Conservation (phyloP, 805 yeast species). For the Jamesozyma piceae region DNA sequence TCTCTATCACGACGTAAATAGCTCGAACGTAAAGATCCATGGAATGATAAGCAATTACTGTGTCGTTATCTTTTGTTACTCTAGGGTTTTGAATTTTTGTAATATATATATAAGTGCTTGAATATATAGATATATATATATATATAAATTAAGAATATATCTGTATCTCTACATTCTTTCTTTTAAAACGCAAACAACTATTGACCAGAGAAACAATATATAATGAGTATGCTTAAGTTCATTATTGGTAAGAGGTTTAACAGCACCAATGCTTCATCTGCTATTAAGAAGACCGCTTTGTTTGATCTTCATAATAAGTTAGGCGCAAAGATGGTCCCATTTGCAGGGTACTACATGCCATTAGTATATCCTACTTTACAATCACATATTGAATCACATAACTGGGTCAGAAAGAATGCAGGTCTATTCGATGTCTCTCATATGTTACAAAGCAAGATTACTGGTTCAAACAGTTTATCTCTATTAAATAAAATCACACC, state of each 20-base stretch:
- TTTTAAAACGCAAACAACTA: too few species aligned
- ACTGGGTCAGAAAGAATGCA: constrained; percentile 81
- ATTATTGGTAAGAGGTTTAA: constrained; percentile 20
- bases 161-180: too few species aligned
- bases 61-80: too few species aligned
- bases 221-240: neutral
- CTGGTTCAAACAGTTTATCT: constrained; percentile 56
- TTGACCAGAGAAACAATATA: too few species aligned
- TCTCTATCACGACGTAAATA: too few species aligned
- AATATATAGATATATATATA: neutral
- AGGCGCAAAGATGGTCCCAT: constrained; percentile 89
- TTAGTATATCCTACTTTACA: constrained; percentile 69
- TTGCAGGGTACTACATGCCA: constrained; percentile 96
- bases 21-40: too few species aligned
- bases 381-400: constrained; percentile 84
- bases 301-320: constrained; percentile 66
- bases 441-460: constrained; percentile 83
- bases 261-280: constrained; percentile 29
- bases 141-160: too few species aligned
- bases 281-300: constrained; percentile 58
- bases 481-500: constrained; percentile 83
- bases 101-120: neutral
- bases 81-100: too few species aligned
- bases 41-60: too few species aligned
- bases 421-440: constrained; percentile 96